Percentiles rank a stretch among this genome's conserved stretches.
Conservation (phyloP, 1,284 basidiomycete species). For the Boletus sp. region DNA sequence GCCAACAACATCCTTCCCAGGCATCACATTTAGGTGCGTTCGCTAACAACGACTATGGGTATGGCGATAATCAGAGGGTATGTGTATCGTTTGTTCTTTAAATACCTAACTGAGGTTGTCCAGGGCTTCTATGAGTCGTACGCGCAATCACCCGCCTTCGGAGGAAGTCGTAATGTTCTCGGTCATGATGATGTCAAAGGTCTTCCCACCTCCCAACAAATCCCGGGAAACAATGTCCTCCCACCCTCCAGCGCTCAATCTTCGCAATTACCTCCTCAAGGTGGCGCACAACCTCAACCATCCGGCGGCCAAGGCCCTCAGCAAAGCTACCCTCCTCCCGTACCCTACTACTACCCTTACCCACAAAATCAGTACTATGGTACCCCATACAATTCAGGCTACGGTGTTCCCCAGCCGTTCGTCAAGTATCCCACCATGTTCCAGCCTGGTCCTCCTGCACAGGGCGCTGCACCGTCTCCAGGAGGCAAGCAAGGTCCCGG, state of each 20-base stretch:
- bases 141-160: constrained; percentile 57
- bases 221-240: constrained; percentile 46
- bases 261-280: constrained; percentile 51
- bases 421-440: constrained; percentile 76
- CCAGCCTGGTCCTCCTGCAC: constrained; percentile 63
- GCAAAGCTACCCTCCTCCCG: constrained; percentile 56
- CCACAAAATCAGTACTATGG: constrained; percentile 75
- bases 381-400: constrained; percentile 66
- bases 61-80: constrained; percentile 63
- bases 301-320: constrained; percentile 59
- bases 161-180: constrained; percentile 57
- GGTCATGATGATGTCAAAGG: constrained; percentile 72
- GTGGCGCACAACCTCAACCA: constrained; percentile 52
- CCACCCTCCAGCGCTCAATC: constrained; percentile 52
- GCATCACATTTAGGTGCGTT: constrained; percentile 60
- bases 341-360: constrained; percentile 69
- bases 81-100: constrained; percentile 5
- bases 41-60: constrained; percentile 60
- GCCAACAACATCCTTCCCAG: constrained; percentile 47
- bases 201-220: constrained; percentile 57
- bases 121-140: constrained; percentile 77
- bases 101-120: constrained; percentile 16
- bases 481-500: constrained; percentile 59
- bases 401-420: constrained; percentile 65
- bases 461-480: constrained; percentile 60